Evolutionary conservation across 106 monocot species (phyloP).

Genomic region (Dendrobium officinale): DNA sequence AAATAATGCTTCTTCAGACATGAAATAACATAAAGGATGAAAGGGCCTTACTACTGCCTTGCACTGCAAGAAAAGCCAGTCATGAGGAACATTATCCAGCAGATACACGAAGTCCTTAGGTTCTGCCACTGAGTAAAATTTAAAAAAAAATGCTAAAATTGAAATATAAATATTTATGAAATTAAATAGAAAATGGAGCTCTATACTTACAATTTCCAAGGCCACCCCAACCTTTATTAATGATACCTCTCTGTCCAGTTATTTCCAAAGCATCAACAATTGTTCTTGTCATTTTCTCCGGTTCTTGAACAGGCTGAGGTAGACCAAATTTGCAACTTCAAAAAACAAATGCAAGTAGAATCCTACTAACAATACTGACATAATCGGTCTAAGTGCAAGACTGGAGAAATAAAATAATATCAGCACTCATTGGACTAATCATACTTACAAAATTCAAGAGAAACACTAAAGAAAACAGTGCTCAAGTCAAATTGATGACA

Average conservation of each 20-base stretch:
- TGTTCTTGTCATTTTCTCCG: slow-evolving; percentile 22
- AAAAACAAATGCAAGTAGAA: slow-evolving; percentile 1
- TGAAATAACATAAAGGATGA: not conserved
- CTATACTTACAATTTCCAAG: slow-evolving; percentile 24
- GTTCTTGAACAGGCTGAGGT: slow-evolving; percentile 26
- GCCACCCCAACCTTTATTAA: slow-evolving; percentile 33
- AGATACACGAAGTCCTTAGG: slow-evolving; percentile 50
- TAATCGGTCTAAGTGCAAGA: not conserved
- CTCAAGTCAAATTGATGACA: too few species aligned
- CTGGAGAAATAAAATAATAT: not conserved
- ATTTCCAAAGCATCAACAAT: slow-evolving; percentile 24
- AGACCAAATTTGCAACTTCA: not conserved
- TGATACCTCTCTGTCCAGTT: slow-evolving; percentile 26
- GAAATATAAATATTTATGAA: not conserved
- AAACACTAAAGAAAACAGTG: not conserved
- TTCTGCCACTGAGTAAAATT: slow-evolving; percentile 15
- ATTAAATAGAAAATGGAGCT: not conserved
- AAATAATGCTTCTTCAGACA: not conserved
- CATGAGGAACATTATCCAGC: slow-evolving; percentile 92
- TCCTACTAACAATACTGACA: not conserved
- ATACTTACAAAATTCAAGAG: not conserved
- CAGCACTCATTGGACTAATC: not conserved
- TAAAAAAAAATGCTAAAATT: not conserved
- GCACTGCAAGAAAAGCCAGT: slow-evolving; percentile 94
- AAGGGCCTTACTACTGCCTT: slow-evolving; percentile 80